Evolutionary conservation across 768 basidiomycete genomes (phyloP), one percentile per base, ranked within the genome.

Genomic region (Rubroboletus pulcherrimus): DNA sequence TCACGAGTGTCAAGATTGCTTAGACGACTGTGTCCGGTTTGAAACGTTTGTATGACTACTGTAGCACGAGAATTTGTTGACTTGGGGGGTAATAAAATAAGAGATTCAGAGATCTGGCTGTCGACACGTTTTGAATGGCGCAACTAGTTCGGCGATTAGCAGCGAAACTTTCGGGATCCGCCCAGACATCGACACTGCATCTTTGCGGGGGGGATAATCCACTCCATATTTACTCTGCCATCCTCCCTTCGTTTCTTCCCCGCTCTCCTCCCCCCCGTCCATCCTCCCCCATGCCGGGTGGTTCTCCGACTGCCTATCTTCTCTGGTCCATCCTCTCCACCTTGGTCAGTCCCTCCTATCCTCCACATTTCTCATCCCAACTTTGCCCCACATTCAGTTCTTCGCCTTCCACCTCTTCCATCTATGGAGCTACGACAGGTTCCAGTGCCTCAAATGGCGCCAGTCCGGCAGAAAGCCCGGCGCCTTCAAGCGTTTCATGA

Each of bases 401-500:
- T 77, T 82, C 53, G 62, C 73, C 43, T 89, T 89, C 68, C 78
- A 91, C 53, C 63, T 87, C 45, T 75, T 81, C 62, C 90, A 92
- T 68, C 78, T 92, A n/a, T 92, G 87, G 87, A 76, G 74, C 58
- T 92, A 91, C 64, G 90, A 92, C 73, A 78, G 73, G 56, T 88
- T 91, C 71, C 78, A 83, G 58, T 91, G 90, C 70, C 71, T 91
- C 44, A 79, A 75, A 70, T 91, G 89, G 88, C 78, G 40, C 46
- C 60, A 83, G 66, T 78, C 84, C 14, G 88, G 87, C 34, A 78
- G 87, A 50, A 87, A 89, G 67, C 87, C 86, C 54, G 91, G 91
- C 53, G 84, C 90, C 12, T 93, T 93, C 80, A 91, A 88, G 73
- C 80, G 91, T 49, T 79, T 93, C 66, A 93, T 93, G 91, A 92